Base-by-base conservation (phyloP, 345 rosid genomes). In the Jatropha curcas region DNA sequence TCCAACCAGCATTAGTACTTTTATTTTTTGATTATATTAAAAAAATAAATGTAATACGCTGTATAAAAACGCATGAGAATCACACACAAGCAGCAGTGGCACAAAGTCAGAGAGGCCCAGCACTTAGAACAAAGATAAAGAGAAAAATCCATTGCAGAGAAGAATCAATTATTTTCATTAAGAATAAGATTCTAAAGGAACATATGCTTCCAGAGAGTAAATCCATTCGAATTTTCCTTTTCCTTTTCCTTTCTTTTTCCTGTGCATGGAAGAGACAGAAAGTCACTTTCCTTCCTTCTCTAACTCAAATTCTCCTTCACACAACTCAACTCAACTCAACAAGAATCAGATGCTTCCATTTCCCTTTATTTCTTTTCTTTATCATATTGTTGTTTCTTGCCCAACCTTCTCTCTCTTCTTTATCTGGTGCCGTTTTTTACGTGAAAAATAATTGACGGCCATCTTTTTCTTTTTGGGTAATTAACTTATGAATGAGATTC, bases 291-390 rank as follows among this genome's bases (percentile, higher is more conserved):
- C 48, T 69, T 56, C 27, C 55, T 20, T n/a, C n/a, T n/a, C n/a
- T n/a, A n/a, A n/a, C 19, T 31, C 30, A 67, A 58, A 60, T 33
- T 39, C 81, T 70, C 69, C 34, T 33, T 59, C 77, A 67, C 67
- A 59, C 19, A 20, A 30, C 39, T 22, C 7, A 9, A 9, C 3
- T 41, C 51, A 2, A n/a, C n/a, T n/a, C n/a, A n/a, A 24, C 50
- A 64, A 45, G 68, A 85, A 85, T 85, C 86, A 75, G 86, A 85
- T 85, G 77, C 88, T 77, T 69, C 24, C 53, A 59, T 13, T 48
- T 67, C 28, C 37, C 58, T 61, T 37, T 69, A 48, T 71, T 11
- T 59, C 24, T 56, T 37, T 41, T 24, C 20, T 34, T n/a, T 58
- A n/a, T n/a, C n/a, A n/a, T n/a, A n/a, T n/a, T n/a, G n/a, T n/a